These are phyloP conservation scores for Cladosporium velox DNA, from an alignment of 2,329 filamentous ascomycete genomes.

Conservation along the genomic window DNA sequence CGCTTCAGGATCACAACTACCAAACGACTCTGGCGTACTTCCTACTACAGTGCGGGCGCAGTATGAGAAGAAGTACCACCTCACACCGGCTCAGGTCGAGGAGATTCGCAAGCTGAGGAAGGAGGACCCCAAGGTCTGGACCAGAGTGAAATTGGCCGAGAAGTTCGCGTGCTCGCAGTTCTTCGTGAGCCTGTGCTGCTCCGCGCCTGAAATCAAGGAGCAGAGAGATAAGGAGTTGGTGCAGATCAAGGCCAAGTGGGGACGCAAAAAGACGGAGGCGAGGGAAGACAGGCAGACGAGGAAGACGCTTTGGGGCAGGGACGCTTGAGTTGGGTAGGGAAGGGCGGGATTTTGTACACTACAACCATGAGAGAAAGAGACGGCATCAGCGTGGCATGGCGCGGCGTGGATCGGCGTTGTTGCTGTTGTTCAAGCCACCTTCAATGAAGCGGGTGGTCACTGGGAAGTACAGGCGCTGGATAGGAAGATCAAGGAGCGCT, in stretches of 20 bases:
- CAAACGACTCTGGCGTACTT: constrained; percentile 34
- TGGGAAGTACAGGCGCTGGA: not conserved
- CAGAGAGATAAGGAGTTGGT: constrained; percentile 50
- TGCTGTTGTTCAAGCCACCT: not conserved
- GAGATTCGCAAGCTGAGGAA: constrained; percentile 60
- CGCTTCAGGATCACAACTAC: constrained; percentile 28
- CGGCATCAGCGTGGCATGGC: constrained; percentile 14
- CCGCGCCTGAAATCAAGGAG: constrained; percentile 50
- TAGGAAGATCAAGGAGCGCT: not conserved
- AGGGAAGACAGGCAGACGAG: constrained; percentile 62
- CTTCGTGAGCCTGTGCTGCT: constrained; percentile 62
- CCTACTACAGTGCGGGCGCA: constrained; percentile 53
- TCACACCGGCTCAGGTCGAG: constrained; percentile 57
- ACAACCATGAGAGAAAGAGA: constrained; percentile 5
- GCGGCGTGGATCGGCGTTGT: constrained; percentile 9
- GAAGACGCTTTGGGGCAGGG: constrained; percentile 62
- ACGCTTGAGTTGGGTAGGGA: constrained; percentile 54
- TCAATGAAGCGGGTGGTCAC: not conserved
- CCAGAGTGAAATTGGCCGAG: constrained; percentile 59
- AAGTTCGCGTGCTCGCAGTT: constrained; percentile 64
- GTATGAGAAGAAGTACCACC: constrained; percentile 62
- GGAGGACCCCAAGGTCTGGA: constrained; percentile 61
- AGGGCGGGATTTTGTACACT: constrained; percentile 22
- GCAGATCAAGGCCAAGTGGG: constrained; percentile 62
- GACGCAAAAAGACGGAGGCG: constrained; percentile 58